Evolutionary conservation across 148 eudicot genomes (phyloP).

Genomic region (Chenopodium formosanum): DNA sequence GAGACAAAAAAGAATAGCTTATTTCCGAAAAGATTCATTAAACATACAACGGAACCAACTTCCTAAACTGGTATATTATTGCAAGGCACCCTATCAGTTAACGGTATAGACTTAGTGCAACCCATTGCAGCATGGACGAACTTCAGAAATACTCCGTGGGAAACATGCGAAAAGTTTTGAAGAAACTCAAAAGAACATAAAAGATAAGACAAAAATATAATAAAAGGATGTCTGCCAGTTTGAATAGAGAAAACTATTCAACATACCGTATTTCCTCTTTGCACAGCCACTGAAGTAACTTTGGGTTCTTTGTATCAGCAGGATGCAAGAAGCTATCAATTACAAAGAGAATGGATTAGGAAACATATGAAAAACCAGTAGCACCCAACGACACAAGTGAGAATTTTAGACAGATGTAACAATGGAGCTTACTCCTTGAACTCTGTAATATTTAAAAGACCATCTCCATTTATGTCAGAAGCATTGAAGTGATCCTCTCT

Average conservation of each 20-base stretch:
- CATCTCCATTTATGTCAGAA: constrained; percentile 84
- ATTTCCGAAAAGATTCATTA: background rate
- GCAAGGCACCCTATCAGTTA: background rate
- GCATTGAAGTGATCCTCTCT: constrained; percentile 97
- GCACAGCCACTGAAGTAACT: constrained; percentile 85
- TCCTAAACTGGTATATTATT: background rate
- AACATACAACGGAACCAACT: background rate
- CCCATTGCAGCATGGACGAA: background rate
- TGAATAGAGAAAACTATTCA: background rate
- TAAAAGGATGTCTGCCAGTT: background rate
- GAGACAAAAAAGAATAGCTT: background rate
- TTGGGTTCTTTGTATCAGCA: constrained; percentile 79
- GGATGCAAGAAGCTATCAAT: constrained; percentile 81
- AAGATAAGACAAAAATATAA: background rate
- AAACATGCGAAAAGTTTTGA: background rate
- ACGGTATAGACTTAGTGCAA: background rate
- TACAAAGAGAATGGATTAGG: constrained; percentile 20
- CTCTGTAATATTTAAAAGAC: constrained; percentile 80
- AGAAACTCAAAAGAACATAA: background rate
- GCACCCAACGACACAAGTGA: background rate
- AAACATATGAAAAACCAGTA: constrained; percentile 3
- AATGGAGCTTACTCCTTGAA: constrained; percentile 80
- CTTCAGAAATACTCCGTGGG: background rate
- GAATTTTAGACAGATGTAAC: constrained; percentile 2
- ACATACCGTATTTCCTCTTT: constrained; percentile 86